Evolutionary conservation across 208 protist genomes (phyloP).

Genomic region (Naegleria lovaniensis): DNA sequence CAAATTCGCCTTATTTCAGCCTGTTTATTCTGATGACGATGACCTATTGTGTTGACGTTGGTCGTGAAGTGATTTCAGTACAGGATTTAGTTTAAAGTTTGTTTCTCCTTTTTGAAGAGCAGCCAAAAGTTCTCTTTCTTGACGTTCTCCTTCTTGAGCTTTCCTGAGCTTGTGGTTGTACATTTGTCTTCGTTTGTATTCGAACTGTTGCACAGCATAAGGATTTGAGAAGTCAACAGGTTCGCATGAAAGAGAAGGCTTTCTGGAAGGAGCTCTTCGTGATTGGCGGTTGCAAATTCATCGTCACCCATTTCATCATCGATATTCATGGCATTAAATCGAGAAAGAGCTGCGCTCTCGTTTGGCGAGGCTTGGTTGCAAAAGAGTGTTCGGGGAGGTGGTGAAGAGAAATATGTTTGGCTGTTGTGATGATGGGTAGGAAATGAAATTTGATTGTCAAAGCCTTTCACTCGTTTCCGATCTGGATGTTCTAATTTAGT

Average conservation of each 20-base stretch:
- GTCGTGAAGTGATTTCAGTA: background rate
- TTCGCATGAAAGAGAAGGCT: background rate
- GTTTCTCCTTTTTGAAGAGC: background rate
- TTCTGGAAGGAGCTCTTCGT: background rate
- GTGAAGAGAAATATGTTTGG: background rate
- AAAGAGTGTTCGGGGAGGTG: background rate
- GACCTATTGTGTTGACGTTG: background rate
- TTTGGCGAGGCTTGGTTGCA: background rate
- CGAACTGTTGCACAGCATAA: background rate
- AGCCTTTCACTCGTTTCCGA: background rate
- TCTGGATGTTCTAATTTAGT: background rate
- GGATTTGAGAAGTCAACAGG: background rate
- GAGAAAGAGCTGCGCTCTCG: background rate
- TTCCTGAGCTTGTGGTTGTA: background rate
- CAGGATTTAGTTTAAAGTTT: background rate
- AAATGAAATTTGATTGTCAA: background rate
- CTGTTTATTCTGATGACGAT: background rate
- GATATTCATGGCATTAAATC: background rate
- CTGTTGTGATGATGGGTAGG: background rate
- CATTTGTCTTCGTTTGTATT: background rate
- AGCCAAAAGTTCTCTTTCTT: background rate
- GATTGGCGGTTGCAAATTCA: background rate
- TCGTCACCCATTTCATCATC: background rate
- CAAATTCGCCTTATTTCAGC: background rate
- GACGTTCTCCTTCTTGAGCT: background rate